Percentiles rank a stretch among this genome's conserved stretches.
Conservation (phyloP, 1,139 yeast genomes). For the Starmera stellimalicola region DNA sequence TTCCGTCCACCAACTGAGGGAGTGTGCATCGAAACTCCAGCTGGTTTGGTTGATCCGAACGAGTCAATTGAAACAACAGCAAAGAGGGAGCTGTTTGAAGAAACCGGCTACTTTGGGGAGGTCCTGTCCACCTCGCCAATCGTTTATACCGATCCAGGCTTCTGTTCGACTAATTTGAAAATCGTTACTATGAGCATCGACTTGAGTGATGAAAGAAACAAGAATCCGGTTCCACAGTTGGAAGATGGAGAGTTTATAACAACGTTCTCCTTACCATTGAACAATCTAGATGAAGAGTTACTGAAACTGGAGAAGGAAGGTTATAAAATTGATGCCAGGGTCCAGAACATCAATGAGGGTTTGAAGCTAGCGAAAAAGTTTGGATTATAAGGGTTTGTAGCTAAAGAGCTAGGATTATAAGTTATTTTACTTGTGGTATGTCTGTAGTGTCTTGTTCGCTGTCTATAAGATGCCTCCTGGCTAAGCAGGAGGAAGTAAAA, state of each 20-base stretch:
- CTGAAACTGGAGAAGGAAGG: slow-evolving; percentile 49
- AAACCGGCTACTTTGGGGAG: slow-evolving; percentile 74
- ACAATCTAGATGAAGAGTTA: slow-evolving; percentile 45
- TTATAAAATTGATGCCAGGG: slow-evolving; percentile 73
- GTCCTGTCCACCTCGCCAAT: slow-evolving; percentile 40
- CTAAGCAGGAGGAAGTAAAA: too few species aligned
- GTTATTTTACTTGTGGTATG: too few species aligned
- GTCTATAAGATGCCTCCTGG: too few species aligned
- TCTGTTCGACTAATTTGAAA: slow-evolving; percentile 81
- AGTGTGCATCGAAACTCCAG: slow-evolving; percentile 88
- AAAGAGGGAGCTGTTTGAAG: slow-evolving; percentile 77
- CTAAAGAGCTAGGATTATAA: too few species aligned
- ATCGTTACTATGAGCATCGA: slow-evolving; percentile 77
- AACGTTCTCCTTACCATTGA: slow-evolving; percentile 61
- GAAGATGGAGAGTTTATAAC: slow-evolving; percentile 91
- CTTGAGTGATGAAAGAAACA: slow-evolving; percentile 51
- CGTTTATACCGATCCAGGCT: slow-evolving; percentile 86
- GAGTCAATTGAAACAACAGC: slow-evolving; percentile 79
- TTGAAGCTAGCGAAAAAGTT: slow-evolving; percentile 37
- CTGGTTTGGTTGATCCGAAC: slow-evolving; percentile 82
- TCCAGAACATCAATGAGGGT: slow-evolving; percentile 82
- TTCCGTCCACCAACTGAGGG: slow-evolving; percentile 88
- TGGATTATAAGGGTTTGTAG: slow-evolving; percentile 21
- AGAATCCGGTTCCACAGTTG: slow-evolving; percentile 58
- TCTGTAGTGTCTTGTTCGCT: too few species aligned